These are phyloP conservation scores for Sicyos baderoa DNA, from an alignment of 306 rosid genomes.

Conservation along the genomic window DNA sequence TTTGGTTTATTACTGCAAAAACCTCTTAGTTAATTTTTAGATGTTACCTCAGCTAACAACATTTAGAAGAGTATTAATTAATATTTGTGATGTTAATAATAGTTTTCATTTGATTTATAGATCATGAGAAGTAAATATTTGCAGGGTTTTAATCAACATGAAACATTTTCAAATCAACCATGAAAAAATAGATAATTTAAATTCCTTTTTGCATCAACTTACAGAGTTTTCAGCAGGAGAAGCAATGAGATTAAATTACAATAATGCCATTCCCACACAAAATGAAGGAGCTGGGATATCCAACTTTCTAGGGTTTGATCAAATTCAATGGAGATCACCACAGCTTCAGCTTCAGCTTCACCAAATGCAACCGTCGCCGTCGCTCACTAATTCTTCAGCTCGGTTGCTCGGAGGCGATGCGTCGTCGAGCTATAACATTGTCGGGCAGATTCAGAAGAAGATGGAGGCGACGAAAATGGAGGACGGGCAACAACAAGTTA, in stretches of 20 bases:
- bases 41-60: no score
- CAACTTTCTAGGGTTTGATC: constrained; percentile 14
- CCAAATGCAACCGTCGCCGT: not conserved
- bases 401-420: not conserved
- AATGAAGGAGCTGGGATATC: not conserved
- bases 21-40: no score
- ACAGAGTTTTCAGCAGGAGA: constrained; percentile 35
- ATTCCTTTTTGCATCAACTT: constrained; percentile 26
- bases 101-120: not conserved
- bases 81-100: no score
- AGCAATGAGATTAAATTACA: constrained; percentile 38
- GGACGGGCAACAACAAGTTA: not conserved
- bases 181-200: not conserved
- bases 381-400: not conserved
- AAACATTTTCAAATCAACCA: not conserved
- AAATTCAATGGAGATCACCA: constrained; percentile 12
- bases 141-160: not conserved
- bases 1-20: no score
- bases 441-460: constrained; percentile 2
- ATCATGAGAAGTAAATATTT: not conserved
- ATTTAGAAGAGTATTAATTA: not conserved
- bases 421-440: not conserved
- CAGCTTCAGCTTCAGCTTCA: constrained; percentile 14
- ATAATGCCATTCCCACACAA: not conserved
- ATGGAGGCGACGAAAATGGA: constrained; percentile 10